Percentiles rank a stretch among this genome's conserved stretches.
Evolutionary conservation across 768 basidiomycete species (phyloP).

Genomic region (Terana coerulea): DNA sequence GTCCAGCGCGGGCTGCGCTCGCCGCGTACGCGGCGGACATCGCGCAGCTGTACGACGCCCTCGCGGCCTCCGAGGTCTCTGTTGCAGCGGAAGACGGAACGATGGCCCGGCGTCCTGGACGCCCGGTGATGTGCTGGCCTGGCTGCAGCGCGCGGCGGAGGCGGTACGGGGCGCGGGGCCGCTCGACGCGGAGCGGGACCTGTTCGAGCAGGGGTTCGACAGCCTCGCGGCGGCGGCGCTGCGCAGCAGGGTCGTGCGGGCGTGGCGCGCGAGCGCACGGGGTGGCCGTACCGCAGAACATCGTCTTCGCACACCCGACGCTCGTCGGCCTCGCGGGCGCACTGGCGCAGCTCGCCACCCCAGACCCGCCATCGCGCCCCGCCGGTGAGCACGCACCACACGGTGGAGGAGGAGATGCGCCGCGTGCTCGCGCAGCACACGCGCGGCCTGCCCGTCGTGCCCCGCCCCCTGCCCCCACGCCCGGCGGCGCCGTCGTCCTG

Average conservation of each 20-base stretch:
- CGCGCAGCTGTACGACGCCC: slow-evolving; percentile 35
- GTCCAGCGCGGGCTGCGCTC: slow-evolving; percentile 39
- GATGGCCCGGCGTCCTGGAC: slow-evolving; percentile 10
- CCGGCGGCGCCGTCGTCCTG: background rate
- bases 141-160: slow-evolving; percentile 11
- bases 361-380: background rate
- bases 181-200: slow-evolving; percentile 9
- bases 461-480: background rate
- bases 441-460: background rate
- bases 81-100: slow-evolving; percentile 8
- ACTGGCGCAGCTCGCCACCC: background rate
- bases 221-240: slow-evolving; percentile 18
- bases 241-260: slow-evolving; percentile 8
- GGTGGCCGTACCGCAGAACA: background rate
- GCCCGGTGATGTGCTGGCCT: slow-evolving; percentile 6
- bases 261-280: background rate
- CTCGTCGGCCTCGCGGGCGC: background rate
- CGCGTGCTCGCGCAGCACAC: slow-evolving; percentile 6
- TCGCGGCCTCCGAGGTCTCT: slow-evolving; percentile 9
- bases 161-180: background rate
- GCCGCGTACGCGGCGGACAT: slow-evolving; percentile 42
- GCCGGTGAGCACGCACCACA: background rate
- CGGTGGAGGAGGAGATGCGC: slow-evolving; percentile 1
- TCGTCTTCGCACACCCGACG: slow-evolving; percentile 10
- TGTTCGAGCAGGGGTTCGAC: slow-evolving; percentile 35